Base-by-base conservation (phyloP, 495 filamentous ascomycete species). In the Penicillium herquei region DNA sequence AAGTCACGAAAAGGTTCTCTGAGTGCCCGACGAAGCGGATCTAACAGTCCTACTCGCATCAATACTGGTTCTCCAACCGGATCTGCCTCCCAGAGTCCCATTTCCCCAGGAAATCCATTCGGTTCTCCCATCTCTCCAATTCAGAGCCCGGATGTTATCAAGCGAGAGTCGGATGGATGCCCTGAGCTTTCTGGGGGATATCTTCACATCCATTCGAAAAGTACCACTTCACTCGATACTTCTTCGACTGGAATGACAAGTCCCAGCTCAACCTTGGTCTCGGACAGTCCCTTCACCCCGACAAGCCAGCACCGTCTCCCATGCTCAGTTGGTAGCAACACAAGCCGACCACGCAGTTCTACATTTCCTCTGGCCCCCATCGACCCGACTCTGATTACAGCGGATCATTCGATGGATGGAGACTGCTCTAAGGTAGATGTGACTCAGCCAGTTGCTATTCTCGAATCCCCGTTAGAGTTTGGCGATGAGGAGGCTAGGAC, bases 221-320 rank as follows among this genome's bases (percentile, higher is more conserved):
- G 80, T 56, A 75, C 79, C 1, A 80, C 78, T 6, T 83, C 84
- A 7, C 72, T 86, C 14, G 81, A 81, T 37, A 85, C 80, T 11
- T 81, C 82, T 61, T 89, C 90, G 6, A 81, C 81, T 30, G 87
- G 85, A 49, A 84, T 92, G 7, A 82, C 89, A 33, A 96, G 90
- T 61, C 94, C 94, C 41, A 87, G 89, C 3, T 91, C 92, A 10
- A 91, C 93, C 3, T 88, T 96, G 64, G 83, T 95, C 54, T 86
- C 87, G 1, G 87, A 84, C 46, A 87, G 84, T 49, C 84, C 86
- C 12, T 92, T 90, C 60, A 82, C 87, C 32, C 80, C 86, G 34
- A 78, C 82, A 16, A 84, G 85, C 55, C 86, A 87, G 49, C 82
- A 78, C 33, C 78, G 84, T 42, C 78, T 87, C 7, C 81, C 83